Evolutionary conservation across 371 early-diverging fungal species (phyloP), one percentile per base, ranked within the genome.

Genomic region (Dipsacomyces acuminosporus): DNA sequence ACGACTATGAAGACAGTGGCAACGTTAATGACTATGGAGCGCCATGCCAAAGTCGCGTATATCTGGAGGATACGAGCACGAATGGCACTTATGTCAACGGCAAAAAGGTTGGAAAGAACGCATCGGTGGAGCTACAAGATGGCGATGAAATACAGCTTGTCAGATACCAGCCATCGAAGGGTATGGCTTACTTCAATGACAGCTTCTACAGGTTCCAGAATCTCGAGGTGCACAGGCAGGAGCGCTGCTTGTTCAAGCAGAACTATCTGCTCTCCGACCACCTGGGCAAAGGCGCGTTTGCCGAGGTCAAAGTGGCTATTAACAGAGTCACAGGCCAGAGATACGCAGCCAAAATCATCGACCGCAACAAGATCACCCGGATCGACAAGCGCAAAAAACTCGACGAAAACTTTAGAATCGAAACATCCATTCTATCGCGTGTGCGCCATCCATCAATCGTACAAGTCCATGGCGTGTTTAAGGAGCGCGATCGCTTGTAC

Each of bases 61-160:
- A 66, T 35, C 48, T 76, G 8, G 48, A 70, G 40, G 69, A 62
- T 51, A 56, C 64, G 3, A 88, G 88, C 71, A 77, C 81, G 8
- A 89, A 91, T 58, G 91, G 91, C 19, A 89, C 88, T 0, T 88
- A 60, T 55, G 80, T 89, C 26, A 88, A 86, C 65, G 83, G 80
- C 11, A 47, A 50, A 23, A 56, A 67, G 11, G 66, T 89, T n/a
- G 74, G 69, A 0, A 62, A 70, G 8, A 75, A 73, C 49, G 53
- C 76, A 41, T 76, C 83, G 8, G 56, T 76, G 6, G 59, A 82
- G 54, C 76, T 90, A 33, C 71, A 66, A 20, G 59, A 81, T 43
- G 83, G 80, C 18, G 89, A 91, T 59, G 60, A 72, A 35, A 82
- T 91, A 24, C 81, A 81, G 48, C 76, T 89, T 41, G 73, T 76